Evolutionary conservation across 768 basidiomycete genomes (phyloP), one percentile per base, ranked within the genome.

Genomic region (Suillus bovinus): DNA sequence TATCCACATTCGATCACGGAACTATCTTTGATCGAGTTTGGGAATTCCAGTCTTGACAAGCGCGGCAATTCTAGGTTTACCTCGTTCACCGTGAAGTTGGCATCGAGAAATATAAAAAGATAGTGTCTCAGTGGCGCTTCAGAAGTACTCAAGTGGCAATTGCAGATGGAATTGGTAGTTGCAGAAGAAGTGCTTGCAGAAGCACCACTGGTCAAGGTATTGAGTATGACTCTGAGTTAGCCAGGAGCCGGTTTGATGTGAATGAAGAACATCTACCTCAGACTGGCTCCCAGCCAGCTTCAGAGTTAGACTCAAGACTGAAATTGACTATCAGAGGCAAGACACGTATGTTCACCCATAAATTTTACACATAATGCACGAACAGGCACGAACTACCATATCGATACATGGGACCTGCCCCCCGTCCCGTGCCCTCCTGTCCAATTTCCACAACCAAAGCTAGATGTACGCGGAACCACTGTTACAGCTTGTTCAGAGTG

Each of bases 11-110:
- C 29, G 20, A 54, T 74, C 82, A 65, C 72, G 91, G 78, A 91
- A 92, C 3, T 90, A 78, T 9, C 90, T 93, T 0, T 85, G 80
- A 65, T 89, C 91, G 69, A 94, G 80, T 0, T 84, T 88, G 27
- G 92, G 81, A 0, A 93, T 92, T 78, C 91, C 93, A 1, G 82
- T 86, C 3, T 88, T 88, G 50, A 31, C 10, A 52, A 52, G 27
- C 49, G 16, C 24, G 10, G 27, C 27, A 10, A 27, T 49, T 49
- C 14, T 27, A 27, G 16, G 47, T 31, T 52, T 20, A 29, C 2
- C 16, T 50, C 17, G 24, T 29, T 86, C 81, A 63, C 84, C 10
- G 83, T 79, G 52, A 84, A 81, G 22, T 68, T 67, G 2, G 80
- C 64, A 44, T 33, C 10, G 33, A 9, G 33, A 33, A 33, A 83